Evolutionary conservation across 2,329 filamentous ascomycete genomes (phyloP).

Genomic region (Penicillium sp.): DNA sequence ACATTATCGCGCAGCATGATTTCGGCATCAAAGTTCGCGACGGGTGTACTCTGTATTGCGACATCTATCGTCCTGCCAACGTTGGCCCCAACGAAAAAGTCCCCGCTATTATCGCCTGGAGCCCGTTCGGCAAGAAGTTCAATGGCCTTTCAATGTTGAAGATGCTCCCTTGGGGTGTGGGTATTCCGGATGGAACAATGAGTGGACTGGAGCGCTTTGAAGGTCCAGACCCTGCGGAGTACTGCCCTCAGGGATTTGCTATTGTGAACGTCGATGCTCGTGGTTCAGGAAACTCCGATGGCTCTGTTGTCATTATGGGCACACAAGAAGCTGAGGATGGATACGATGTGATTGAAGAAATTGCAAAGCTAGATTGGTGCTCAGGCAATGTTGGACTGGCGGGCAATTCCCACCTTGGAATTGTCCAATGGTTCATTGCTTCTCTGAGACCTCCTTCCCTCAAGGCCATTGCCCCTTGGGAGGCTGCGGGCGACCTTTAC

Average conservation of each 20-base stretch:
- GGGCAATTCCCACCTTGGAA: background rate
- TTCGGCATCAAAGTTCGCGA: background rate
- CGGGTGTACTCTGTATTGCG: background rate
- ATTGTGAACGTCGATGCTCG: slow-evolving; percentile 6
- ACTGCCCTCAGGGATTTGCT: slow-evolving; percentile 1
- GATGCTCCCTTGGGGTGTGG: background rate
- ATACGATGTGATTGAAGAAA: background rate
- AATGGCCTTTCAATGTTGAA: background rate
- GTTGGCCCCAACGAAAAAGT: background rate
- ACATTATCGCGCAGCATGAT: background rate
- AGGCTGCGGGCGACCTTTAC: slow-evolving; percentile 2
- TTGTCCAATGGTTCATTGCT: background rate
- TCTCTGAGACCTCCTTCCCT: background rate
- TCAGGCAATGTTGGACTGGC: background rate
- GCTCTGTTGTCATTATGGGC: slow-evolving; percentile 3
- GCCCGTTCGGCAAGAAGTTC: slow-evolving; percentile 6
- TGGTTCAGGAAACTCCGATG: slow-evolving; percentile 1
- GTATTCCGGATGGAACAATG: background rate
- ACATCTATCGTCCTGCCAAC: slow-evolving; percentile 1
- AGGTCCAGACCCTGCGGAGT: slow-evolving; percentile 6
- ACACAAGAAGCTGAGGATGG: slow-evolving; percentile 4
- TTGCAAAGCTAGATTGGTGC: background rate
- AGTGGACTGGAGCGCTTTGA: slow-evolving; percentile 5
- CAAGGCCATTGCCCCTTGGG: slow-evolving; percentile 5
- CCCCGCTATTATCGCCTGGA: slow-evolving; percentile 1